Conservation (phyloP, 306 rosid genomes). For the Cyclanthera cordifolia region DNA sequence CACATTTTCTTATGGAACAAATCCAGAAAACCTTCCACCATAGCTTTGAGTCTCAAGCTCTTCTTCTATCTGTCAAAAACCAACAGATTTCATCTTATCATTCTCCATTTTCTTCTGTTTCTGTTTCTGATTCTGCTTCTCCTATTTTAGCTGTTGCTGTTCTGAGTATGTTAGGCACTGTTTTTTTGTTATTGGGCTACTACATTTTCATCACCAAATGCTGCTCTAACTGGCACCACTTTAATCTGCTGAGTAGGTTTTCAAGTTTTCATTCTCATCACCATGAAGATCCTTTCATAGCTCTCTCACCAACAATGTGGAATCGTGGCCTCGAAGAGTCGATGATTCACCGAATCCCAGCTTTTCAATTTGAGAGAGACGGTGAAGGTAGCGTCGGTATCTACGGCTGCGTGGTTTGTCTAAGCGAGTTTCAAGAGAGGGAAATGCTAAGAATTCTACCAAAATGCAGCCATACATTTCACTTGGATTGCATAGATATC, state of each 20-base stretch:
- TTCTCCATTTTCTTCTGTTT: constrained; percentile 17
- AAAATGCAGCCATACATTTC: constrained; percentile 74
- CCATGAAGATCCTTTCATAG: constrained; percentile 45
- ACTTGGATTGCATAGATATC: constrained; percentile 84
- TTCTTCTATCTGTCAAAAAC: constrained; percentile 26
- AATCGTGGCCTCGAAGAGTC: constrained; percentile 48
- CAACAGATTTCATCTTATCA: constrained; percentile 13
- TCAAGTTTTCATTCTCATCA: constrained; percentile 20
- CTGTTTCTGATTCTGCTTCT: constrained; percentile 40
- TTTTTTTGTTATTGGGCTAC: constrained; percentile 42
- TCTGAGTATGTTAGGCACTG: constrained; percentile 35
- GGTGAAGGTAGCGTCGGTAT: constrained; percentile 21
- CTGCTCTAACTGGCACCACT: constrained; percentile 35
- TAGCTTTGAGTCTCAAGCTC: constrained; percentile 30
- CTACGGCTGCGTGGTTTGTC: constrained; percentile 52
- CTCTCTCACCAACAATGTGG: constrained; percentile 40
- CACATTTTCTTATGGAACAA: constrained; percentile 31
- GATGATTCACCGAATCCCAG: constrained; percentile 40
- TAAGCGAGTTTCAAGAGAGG: constrained; percentile 57
- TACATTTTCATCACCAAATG: constrained; percentile 37
- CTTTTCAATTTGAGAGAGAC: constrained; percentile 33
- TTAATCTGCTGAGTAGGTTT: constrained; percentile 37
- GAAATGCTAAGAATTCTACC: constrained; percentile 77
- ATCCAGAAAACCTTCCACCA: constrained; percentile 20
- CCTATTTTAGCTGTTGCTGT: constrained; percentile 40